These are phyloP conservation scores for Coniferiporia sulphurascens DNA, from an alignment of 1,284 basidiomycete genomes.

Conservation along the genomic window DNA sequence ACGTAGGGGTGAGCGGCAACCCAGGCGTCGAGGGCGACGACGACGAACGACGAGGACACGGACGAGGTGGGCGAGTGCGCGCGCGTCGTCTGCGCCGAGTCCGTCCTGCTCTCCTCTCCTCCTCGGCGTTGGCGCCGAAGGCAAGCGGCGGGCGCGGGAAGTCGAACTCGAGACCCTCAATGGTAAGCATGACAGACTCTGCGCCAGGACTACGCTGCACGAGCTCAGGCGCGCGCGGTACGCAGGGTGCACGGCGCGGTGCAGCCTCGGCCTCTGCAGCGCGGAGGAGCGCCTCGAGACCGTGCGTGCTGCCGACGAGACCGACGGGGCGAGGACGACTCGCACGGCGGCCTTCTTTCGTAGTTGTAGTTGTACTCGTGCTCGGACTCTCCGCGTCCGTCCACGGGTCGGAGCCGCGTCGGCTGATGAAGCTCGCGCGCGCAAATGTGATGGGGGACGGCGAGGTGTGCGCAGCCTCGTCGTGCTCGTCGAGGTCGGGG, in stretches of 20 bases:
- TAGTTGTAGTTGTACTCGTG: not conserved
- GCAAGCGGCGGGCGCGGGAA: conserved; percentile 9
- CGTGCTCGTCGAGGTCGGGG: not conserved
- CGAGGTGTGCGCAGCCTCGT: not conserved
- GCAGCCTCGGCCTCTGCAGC: conserved; percentile 1
- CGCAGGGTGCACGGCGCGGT: conserved; percentile 1
- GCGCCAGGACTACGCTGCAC: not conserved
- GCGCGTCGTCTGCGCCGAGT: conserved; percentile 15
- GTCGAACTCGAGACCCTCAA: conserved; percentile 9
- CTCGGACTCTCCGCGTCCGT: not conserved
- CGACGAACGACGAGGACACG: too few relatives aligned
- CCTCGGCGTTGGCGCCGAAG: too few relatives aligned
- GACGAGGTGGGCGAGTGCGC: conserved; percentile 30
- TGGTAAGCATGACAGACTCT: conserved; percentile 3
- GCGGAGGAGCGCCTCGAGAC: conserved; percentile 14
- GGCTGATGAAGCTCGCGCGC: conserved; percentile 3
- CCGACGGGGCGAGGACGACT: not conserved
- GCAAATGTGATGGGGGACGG: conserved; percentile 5
- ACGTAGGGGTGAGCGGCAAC: conserved; percentile 36
- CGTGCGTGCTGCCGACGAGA: not conserved
- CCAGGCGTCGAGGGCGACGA: conserved; percentile 25
- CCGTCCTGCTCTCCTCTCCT: conserved; percentile 12
- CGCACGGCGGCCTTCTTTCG: conserved; percentile 10
- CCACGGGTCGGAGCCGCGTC: not conserved
- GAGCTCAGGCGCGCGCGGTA: not conserved